These are phyloP conservation scores for Strobilomyces echinocephalus DNA, from an alignment of 768 basidiomycete species.

Conservation along the genomic window DNA sequence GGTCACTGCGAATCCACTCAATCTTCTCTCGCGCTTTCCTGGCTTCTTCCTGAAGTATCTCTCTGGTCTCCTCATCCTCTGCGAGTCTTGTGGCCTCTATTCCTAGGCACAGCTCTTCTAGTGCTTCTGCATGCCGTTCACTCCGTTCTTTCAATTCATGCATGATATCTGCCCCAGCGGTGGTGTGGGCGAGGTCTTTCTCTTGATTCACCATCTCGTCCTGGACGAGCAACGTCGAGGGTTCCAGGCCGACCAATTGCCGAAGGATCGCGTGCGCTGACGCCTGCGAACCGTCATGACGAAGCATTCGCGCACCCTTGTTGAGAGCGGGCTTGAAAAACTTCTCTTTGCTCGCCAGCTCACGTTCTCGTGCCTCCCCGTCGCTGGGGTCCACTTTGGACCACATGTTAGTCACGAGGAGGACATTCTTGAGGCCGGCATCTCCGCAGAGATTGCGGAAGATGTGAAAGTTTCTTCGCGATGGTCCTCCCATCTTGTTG, in stretches of 20 bases:
- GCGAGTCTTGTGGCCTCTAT: constrained; percentile 40
- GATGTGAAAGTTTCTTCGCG: constrained; percentile 46
- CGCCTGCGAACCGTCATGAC: constrained; percentile 38
- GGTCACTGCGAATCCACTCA: constrained; percentile 35
- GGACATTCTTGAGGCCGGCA: constrained; percentile 40
- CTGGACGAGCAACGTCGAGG: constrained; percentile 47
- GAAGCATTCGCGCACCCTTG: constrained; percentile 41
- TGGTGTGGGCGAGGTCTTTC: constrained; percentile 45
- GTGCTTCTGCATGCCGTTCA: constrained; percentile 41
- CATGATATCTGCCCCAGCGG: constrained; percentile 47
- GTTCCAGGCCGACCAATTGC: constrained; percentile 36
- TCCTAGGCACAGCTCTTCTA: constrained; percentile 40
- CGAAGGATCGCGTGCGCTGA: constrained; percentile 45
- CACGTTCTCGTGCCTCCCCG: constrained; percentile 40
- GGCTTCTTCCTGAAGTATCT: constrained; percentile 40
- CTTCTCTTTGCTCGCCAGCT: constrained; percentile 36
- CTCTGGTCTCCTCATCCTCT: constrained; percentile 42
- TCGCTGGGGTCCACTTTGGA: constrained; percentile 32
- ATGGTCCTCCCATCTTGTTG: constrained; percentile 46
- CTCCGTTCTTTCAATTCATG: constrained; percentile 45
- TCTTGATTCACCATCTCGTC: constrained; percentile 49
- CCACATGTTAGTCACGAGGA: constrained; percentile 55
- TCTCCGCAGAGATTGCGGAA: constrained; percentile 52
- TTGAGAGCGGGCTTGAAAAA: constrained; percentile 51
- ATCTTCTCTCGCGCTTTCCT: constrained; percentile 41